Evolutionary conservation across 176 grass and related monocot genomes (phyloP).

Genomic region (Neostapfia colusana): DNA sequence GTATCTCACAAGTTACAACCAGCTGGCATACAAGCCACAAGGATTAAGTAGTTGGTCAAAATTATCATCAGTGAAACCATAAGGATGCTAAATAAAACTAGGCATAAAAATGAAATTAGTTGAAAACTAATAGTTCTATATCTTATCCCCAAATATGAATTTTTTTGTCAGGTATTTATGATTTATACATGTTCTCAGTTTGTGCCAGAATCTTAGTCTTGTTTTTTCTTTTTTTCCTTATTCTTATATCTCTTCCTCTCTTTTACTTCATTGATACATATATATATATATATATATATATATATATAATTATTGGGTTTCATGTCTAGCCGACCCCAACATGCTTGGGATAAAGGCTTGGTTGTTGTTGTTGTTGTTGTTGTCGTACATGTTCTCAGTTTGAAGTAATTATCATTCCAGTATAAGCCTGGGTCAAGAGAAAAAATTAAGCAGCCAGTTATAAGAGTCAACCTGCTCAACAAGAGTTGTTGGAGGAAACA

Average conservation of each 20-base stretch:
- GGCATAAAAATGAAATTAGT: constrained; percentile 25
- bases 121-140: not conserved
- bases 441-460: constrained; percentile 8
- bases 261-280: too few species aligned
- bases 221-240: too few species aligned
- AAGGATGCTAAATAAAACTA: not conserved
- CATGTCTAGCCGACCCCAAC: too few species aligned
- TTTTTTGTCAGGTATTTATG: not conserved
- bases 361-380: too few species aligned
- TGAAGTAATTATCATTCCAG: not conserved
- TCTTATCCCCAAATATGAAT: not conserved
- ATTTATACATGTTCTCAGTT: constrained; percentile 2
- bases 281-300: too few species aligned
- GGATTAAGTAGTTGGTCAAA: not conserved
- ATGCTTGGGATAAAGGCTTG: too few species aligned
- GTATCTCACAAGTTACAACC: constrained; percentile 6
- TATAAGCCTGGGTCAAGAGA: not conserved
- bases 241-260: too few species aligned
- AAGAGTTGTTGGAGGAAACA: constrained; percentile 95
- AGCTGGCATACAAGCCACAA: not conserved
- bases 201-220: too few species aligned
- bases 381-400: not conserved
- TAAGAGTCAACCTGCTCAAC: constrained; percentile 86
- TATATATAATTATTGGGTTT: too few species aligned
- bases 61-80: not conserved